Conservation (phyloP, 805 yeast species). For the Zygotorulaspora sp. region DNA sequence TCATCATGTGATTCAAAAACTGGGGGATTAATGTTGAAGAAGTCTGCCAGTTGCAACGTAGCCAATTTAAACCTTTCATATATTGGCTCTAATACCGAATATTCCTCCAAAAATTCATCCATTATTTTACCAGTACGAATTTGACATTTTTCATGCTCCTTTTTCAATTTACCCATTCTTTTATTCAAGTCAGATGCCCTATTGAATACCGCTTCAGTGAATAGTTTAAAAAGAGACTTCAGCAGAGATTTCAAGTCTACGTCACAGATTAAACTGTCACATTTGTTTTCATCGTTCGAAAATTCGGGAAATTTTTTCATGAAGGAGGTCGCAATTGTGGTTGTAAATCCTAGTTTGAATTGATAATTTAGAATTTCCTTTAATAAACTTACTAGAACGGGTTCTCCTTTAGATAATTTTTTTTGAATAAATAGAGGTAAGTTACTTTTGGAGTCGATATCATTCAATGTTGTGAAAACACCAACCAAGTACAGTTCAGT, state of each 20-base stretch:
- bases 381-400: conserved; percentile 42
- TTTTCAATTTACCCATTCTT: conserved; percentile 36
- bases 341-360: conserved; percentile 34
- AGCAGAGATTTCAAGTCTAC: conserved; percentile 29
- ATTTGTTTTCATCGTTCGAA: conserved; percentile 29
- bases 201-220: conserved; percentile 41
- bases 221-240: conserved; percentile 40
- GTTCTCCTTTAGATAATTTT: conserved; percentile 35
- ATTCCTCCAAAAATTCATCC: conserved; percentile 38
- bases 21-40: conserved; percentile 40
- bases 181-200: conserved; percentile 37
- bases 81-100: conserved; percentile 33
- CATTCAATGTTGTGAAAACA: conserved; percentile 45
- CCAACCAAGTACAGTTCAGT: conserved; percentile 59
- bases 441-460: conserved; percentile 36
- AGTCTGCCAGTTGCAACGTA: conserved; percentile 42
- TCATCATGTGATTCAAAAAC: conserved; percentile 28
- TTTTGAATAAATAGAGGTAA: conserved; percentile 44
- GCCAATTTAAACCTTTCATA: conserved; percentile 44
- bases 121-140: conserved; percentile 60
- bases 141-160: conserved; percentile 48
- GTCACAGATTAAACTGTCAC: conserved; percentile 29
- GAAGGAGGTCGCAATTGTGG: conserved; percentile 44
- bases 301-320: conserved; percentile 43
- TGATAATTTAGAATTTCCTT: conserved; percentile 44